Evolutionary conservation across 2,329 filamentous ascomycete genomes (phyloP), one percentile per base, ranked within the genome.

Genomic region (Malbranchea zuffiana): DNA sequence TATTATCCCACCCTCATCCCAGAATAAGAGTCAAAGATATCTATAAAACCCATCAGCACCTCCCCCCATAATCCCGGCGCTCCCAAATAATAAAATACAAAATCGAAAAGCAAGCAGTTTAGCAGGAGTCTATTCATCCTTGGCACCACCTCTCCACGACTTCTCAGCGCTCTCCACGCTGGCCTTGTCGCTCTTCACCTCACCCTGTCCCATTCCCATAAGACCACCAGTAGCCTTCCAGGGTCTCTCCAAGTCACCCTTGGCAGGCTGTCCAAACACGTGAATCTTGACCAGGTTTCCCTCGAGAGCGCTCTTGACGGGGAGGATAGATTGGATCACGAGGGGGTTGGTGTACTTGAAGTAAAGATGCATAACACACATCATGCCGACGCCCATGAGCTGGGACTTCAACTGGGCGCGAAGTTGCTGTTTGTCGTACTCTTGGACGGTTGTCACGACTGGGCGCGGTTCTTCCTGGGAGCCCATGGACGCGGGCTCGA

Each of bases 331-430:
- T 76, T 98, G 90, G 69, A 98, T 94, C 55, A 95, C 71, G 35
- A 98, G 82, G 27, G 90, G 90, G 78, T 96, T 98, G 69, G 87
- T 96, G 80, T 96, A 98, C 65, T 95, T 87, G 74, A 98, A 82
- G 78, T 96, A 98, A 44, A 98, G 50, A 69, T 98, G 90, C 88
- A 98, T 96, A 57, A 95, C 83, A 44, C 66, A 78, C 88, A 98
- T 96, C 87, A 98, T 98, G 62, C 75, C 87, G 41, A 98, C 72
- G 43, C 90, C 90, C 83, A 94, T 96, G 54, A 92, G 67, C 69
- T 96, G 88, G 47, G 80, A 75, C 64, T 90, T 90, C 74, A 88
- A 84, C 48, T 85, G 73, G 47, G 75, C 70, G 66, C 82, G 82
- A 58, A 96, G 74, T 69, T 96, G 88, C 52, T 74, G 68, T 54